Evolutionary conservation across 495 filamentous ascomycete species (phyloP).

Genomic region (Hyaloscypha finlandica): DNA sequence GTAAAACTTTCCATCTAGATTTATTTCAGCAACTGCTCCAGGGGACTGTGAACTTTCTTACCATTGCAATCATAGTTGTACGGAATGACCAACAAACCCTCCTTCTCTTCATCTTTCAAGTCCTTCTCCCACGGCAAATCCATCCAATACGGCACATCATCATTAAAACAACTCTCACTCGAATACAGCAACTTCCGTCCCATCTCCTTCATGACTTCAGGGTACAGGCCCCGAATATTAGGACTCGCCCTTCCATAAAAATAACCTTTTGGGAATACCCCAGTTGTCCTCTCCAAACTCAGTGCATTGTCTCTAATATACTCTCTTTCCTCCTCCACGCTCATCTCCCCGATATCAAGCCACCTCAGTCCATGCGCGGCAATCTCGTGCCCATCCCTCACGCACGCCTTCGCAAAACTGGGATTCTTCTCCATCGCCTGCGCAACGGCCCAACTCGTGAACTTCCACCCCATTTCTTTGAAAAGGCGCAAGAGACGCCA

Average conservation of each 20-base stretch:
- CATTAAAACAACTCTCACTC: slow-evolving; percentile 38
- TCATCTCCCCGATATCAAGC: slow-evolving; percentile 38
- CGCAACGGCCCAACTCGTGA: slow-evolving; percentile 40
- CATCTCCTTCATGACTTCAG: slow-evolving; percentile 39
- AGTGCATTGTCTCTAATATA: slow-evolving; percentile 37
- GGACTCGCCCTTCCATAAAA: slow-evolving; percentile 41
- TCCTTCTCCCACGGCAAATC: slow-evolving; percentile 41
- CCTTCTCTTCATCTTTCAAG: slow-evolving; percentile 25
- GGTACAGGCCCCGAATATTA: slow-evolving; percentile 35
- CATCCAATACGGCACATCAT: slow-evolving; percentile 44
- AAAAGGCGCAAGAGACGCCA: slow-evolving; percentile 43
- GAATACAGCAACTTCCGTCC: slow-evolving; percentile 36
- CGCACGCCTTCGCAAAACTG: slow-evolving; percentile 34
- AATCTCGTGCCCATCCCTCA: slow-evolving; percentile 41
- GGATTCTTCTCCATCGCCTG: slow-evolving; percentile 40
- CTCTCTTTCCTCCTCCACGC: slow-evolving; percentile 37
- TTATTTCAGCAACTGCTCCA: neutral
- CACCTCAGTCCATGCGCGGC: slow-evolving; percentile 42
- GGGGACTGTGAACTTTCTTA: neutral
- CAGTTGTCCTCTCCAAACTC: slow-evolving; percentile 34
- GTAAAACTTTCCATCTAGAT: slow-evolving; percentile 25
- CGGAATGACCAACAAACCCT: slow-evolving; percentile 43
- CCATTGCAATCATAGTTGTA: slow-evolving; percentile 33
- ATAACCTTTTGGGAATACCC: slow-evolving; percentile 38
- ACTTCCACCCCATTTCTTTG: slow-evolving; percentile 36